phyloP scores from a whole-genome alignment of 805 yeast species.

The Lipomyces orientalis region DNA sequence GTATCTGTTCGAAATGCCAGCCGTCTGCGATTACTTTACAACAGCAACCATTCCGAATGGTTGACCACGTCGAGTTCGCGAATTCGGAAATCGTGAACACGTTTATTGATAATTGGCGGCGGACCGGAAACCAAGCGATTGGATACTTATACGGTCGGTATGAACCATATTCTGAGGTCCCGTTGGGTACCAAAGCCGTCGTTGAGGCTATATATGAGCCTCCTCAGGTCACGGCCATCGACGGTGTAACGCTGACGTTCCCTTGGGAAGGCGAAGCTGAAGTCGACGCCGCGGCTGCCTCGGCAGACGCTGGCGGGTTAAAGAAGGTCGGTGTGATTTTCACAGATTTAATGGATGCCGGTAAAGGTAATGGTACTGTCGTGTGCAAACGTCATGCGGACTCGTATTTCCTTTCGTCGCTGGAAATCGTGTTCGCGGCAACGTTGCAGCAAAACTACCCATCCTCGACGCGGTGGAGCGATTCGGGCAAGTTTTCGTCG shows the following conservation, averaged over 20 bases:
- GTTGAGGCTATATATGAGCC: conserved; percentile 96
- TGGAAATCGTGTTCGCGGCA: conserved; percentile 85
- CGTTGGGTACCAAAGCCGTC: conserved; percentile 90
- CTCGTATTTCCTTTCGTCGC: conserved; percentile 85
- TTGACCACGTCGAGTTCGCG: conserved; percentile 94
- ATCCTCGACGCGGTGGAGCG: conserved; percentile 66
- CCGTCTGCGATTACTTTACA: conserved; percentile 93
- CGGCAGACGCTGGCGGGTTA: conserved; percentile 56
- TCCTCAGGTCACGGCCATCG: conserved; percentile 82
- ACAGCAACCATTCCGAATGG: conserved; percentile 91
- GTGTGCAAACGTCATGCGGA: conserved; percentile 91
- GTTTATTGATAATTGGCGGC: conserved; percentile 92
- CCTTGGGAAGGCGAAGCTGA: conserved; percentile 60
- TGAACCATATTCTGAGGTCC: conserved; percentile 77
- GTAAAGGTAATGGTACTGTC: conserved; percentile 85
- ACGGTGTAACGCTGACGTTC: conserved; percentile 73
- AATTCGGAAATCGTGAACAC: conserved; percentile 72
- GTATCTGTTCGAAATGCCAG: conserved; percentile 95
- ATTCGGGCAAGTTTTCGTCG: conserved; percentile 73
- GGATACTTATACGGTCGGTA: conserved; percentile 87
- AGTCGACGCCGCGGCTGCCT: conserved; percentile 59
- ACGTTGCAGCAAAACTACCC: conserved; percentile 71
- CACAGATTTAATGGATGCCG: conserved; percentile 89
- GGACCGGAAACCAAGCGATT: conserved; percentile 81
- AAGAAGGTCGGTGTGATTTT: conserved; percentile 80